Base-by-base conservation (phyloP, 2,329 filamentous ascomycete genomes). In the Exophiala viscosa region DNA sequence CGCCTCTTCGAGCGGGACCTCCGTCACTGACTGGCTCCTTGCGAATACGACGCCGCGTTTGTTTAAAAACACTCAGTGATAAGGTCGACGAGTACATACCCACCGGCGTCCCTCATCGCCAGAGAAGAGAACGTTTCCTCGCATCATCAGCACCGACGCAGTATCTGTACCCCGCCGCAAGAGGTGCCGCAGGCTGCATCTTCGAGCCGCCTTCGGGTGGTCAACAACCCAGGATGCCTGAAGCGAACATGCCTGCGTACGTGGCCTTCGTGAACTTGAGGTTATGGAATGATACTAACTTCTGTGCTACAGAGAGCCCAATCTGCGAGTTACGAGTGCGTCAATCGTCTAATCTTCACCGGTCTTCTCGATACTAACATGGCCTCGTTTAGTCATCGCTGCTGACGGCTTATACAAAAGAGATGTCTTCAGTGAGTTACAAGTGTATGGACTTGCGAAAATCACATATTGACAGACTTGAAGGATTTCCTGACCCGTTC, bases 361-460 rank as follows among this genome's bases (percentile, higher is more conserved):
- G 54, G 14, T 36, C 45, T 28, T 42, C 43, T 45, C 15, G 33
- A 42, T 38, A 57, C 52, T 61, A 47, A 57, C 60, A 18, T 28
- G 5, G 55, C 36, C 20, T 48, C 33, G 44, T 64, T 64, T 71
- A 97, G 93, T 99, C 76, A 96, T 99, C 77, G 93, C 93, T 64
- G 93, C 93, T 64, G 93, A 99, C 80, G 93, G 93, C 56, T 80
- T 99, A 62, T 97, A 96, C 80, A 99, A 97, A 79, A 86, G 93
- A 74, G 93, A 99, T 88, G 91, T 99, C 57, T 97, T 99, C 75
- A 84, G 93, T 97, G 86, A 66, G 90, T 84, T 50, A 10, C 18
- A 52, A 31, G 38, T 33, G 17, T 17, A 36, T 17, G 45, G 45
- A 13, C 17, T 45, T 20, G 48, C 18, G 32, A 23, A 13, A 28